phyloP scores from a whole-genome alignment of 108 stramenopile species.

The Ochromonas danica region DNA sequence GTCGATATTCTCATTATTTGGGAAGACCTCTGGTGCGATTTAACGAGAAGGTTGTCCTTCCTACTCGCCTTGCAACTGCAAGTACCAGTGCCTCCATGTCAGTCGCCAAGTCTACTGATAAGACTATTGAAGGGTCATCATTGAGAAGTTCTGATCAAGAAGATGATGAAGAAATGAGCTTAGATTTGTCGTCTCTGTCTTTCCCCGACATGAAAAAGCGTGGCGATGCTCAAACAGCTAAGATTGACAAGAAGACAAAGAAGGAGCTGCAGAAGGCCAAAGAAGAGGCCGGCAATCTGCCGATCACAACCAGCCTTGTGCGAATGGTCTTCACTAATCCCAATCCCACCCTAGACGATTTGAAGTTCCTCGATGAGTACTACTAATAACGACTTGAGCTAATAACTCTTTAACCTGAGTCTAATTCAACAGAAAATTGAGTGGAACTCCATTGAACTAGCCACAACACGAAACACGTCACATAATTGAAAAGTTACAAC shows the following conservation, averaged over 20 bases:
- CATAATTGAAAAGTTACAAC: no score
- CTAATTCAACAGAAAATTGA: no score
- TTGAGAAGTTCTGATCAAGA: neutral
- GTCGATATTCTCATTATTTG: slow-evolving; percentile 17
- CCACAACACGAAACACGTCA: no score
- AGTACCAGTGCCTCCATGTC: neutral
- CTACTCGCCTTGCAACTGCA: neutral
- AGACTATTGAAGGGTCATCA: neutral
- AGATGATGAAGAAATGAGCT: no score
- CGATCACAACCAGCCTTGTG: neutral
- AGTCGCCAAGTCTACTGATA: neutral
- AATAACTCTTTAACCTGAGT: no score
- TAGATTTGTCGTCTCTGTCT: no score
- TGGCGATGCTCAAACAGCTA: neutral
- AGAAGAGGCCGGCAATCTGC: neutral
- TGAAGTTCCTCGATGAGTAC: neutral
- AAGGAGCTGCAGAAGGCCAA: neutral
- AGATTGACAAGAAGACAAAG: neutral
- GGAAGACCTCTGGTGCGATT: neutral
- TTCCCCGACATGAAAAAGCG: neutral
- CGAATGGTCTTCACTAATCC: slow-evolving; percentile 5
- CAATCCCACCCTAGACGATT: neutral
- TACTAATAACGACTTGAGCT: no score
- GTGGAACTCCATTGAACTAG: no score
- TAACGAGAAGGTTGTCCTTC: neutral